These are phyloP conservation scores for Spergularia azorica DNA, from an alignment of 179 eudicot genomes.

Conservation along the genomic window DNA sequence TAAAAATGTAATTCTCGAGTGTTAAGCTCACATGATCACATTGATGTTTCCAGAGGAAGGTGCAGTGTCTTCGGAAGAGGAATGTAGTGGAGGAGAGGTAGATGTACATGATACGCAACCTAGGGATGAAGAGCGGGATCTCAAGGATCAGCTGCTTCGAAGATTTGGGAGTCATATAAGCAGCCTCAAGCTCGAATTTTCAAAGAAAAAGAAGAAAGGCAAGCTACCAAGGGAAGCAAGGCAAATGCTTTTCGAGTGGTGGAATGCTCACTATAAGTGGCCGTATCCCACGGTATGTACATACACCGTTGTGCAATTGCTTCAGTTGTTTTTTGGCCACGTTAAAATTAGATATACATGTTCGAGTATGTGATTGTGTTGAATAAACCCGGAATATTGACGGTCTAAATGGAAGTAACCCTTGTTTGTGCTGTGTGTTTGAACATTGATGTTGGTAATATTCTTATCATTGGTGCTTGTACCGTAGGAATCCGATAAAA, in stretches of 20 bases:
- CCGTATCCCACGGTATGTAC: slow-evolving; percentile 89
- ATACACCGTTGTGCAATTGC: too few species aligned
- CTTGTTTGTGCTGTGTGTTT: too few species aligned
- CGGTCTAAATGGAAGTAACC: too few species aligned
- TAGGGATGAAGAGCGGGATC: slow-evolving; percentile 68
- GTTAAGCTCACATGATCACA: not conserved
- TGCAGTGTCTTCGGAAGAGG: slow-evolving; percentile 72
- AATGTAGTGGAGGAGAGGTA: slow-evolving; percentile 67
- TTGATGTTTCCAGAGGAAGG: slow-evolving; percentile 53
- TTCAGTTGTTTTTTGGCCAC: not conserved
- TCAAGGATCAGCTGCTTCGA: slow-evolving; percentile 69
- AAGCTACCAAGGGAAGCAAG: slow-evolving; percentile 90
- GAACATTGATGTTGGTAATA: too few species aligned
- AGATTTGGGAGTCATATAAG: slow-evolving; percentile 77
- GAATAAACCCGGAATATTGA: too few species aligned
- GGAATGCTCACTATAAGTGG: slow-evolving; percentile 87
- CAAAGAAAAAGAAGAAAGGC: slow-evolving; percentile 95
- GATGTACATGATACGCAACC: slow-evolving; percentile 61
- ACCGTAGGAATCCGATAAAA: slow-evolving; percentile 77
- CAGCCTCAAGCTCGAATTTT: slow-evolving; percentile 75
- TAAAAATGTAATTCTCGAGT: not conserved
- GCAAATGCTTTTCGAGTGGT: slow-evolving; percentile 77
- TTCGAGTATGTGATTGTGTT: too few species aligned
- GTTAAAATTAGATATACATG: too few species aligned
- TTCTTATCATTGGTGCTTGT: too few species aligned